Evolutionary conservation across 805 yeast genomes (phyloP).

Genomic region (Ogataea nitratoaversa): DNA sequence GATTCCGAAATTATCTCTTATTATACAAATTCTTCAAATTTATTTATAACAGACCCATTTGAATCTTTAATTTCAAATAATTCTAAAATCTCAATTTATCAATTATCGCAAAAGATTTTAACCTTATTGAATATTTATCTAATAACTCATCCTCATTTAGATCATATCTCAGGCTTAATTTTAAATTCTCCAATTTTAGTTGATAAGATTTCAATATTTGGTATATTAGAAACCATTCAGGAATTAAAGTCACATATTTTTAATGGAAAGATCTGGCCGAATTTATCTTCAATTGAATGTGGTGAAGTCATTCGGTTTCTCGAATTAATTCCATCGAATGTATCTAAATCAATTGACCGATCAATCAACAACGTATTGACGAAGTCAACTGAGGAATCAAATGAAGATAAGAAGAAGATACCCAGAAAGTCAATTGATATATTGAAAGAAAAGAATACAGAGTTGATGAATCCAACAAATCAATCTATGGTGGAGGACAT

Average conservation of each 20-base stretch:
- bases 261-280: constrained; percentile 81
- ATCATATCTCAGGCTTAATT: constrained; percentile 67
- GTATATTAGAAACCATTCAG: constrained; percentile 46
- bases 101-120: constrained; percentile 25
- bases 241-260: constrained; percentile 55
- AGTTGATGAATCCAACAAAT: too few relatives aligned
- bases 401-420: too few relatives aligned
- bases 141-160: constrained; percentile 82
- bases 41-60: constrained; percentile 7
- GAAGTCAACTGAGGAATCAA: too few relatives aligned
- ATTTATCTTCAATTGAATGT: constrained; percentile 38
- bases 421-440: too few relatives aligned
- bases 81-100: constrained; percentile 5
- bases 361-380: too few relatives aligned
- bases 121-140: constrained; percentile 40
- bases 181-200: constrained; percentile 63
- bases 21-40: constrained; percentile 7
- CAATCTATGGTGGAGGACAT: too few relatives aligned
- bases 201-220: constrained; percentile 43
- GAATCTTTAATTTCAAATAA: constrained; percentile 2
- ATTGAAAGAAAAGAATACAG: too few relatives aligned
- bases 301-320: constrained; percentile 13
- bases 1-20: constrained; percentile 7
- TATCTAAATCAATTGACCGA: constrained; percentile 2
- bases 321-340: not conserved